These are phyloP conservation scores for Scedosporium aurantiacum DNA, from an alignment of 2,329 filamentous ascomycete genomes.

Conservation along the genomic window DNA sequence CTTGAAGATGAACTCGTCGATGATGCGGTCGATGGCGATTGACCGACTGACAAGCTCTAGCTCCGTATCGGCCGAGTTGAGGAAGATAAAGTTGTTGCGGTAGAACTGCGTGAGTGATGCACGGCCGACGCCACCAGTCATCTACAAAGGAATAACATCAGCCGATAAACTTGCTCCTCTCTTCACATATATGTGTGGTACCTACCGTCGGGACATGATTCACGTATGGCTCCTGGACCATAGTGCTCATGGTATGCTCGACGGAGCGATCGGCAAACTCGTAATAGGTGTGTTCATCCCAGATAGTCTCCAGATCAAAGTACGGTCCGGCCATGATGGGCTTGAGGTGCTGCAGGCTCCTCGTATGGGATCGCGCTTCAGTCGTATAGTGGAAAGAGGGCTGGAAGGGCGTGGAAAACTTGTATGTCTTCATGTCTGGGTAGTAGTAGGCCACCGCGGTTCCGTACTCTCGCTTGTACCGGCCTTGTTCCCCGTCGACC, in stretches of 20 bases:
- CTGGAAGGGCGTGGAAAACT: constrained; percentile 27
- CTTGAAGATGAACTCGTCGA: constrained; percentile 60
- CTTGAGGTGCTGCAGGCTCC: constrained; percentile 55
- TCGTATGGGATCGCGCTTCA: constrained; percentile 54
- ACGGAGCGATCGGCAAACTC: constrained; percentile 61
- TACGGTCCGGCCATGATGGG: constrained; percentile 48
- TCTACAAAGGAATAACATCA: constrained; percentile 15
- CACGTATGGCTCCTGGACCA: constrained; percentile 70
- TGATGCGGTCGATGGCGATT: constrained; percentile 58
- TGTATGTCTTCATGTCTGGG: too few relatives aligned
- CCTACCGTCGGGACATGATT: constrained; percentile 62
- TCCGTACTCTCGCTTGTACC: too few relatives aligned
- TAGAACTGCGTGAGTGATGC: constrained; percentile 55
- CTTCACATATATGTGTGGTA: neutral
- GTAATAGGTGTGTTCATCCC: constrained; percentile 65
- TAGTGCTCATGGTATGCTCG: constrained; percentile 64
- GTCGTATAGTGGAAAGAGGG: constrained; percentile 37
- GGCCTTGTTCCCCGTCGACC: too few relatives aligned
- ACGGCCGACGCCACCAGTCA: constrained; percentile 61
- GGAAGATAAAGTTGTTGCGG: constrained; percentile 62
- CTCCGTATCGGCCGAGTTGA: constrained; percentile 55
- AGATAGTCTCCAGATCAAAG: constrained; percentile 66
- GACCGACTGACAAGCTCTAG: constrained; percentile 63
- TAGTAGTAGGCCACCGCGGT: too few relatives aligned
- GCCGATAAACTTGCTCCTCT: too few relatives aligned